Evolutionary conservation across 2,329 filamentous ascomycete genomes (phyloP), one percentile per base, ranked within the genome.

Genomic region (Fusarium sp.): DNA sequence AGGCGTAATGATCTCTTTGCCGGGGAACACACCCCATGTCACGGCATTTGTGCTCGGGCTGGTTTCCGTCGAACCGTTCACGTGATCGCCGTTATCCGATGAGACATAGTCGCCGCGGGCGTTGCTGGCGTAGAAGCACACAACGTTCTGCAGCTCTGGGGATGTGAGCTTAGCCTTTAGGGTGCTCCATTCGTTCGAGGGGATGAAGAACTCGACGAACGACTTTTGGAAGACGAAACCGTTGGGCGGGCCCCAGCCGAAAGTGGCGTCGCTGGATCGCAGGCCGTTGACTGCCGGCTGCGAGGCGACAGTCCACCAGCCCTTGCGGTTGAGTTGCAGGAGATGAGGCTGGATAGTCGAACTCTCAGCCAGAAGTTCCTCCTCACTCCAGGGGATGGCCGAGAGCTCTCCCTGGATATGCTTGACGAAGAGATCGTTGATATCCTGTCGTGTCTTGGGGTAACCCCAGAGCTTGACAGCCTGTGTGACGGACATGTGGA

Each of bases 161-260:
- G 80, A 81, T 51, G 79, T 76, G 42, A 98, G 86, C 59, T 88
- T 86, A 6, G 84, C 83, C 66, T 87, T 86, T 31, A 99, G 84
- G 2, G 77, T 77, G 17, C 81, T 78, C 90, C 94, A 98, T 76
- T 95, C 92, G 1, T 85, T 78, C 0, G 84, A 81, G 0, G 94
- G 90, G 58, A 97, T 82, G 84, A 99, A 99, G 81, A 98, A 93
- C 78, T 99, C 96, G 50, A 99, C 94, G 78, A 99, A 99, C 0
- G 95, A 91, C 80, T 98, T 99, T 76, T 99, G 96, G 83, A 97
- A 99, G 46, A 98, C 94, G 77, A 97, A 98, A 18, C 96, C 96
- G 73, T 94, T 90, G 48, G 87, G 87, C 0, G 96, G 96, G 2
- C 96, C 96, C 96, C 96, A 99, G 66, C 96, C 96, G 73, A 97